Base-by-base conservation (phyloP, 305 asterid genomes). In the Fraxinus latifolia region DNA sequence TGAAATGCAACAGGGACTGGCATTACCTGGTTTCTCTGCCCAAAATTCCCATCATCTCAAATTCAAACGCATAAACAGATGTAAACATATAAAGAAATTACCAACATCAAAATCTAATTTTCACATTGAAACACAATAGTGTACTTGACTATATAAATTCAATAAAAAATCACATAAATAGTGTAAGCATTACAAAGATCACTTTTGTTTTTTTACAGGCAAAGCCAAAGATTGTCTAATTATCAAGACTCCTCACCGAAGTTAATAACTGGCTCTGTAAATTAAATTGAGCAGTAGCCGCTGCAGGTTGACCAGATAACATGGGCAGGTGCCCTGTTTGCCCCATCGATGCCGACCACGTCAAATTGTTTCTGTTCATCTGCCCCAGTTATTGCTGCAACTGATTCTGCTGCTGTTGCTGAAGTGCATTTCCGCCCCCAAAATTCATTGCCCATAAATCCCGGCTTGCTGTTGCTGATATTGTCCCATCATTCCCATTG, bases 391-490 rank as follows among this genome's bases (percentile, higher is more conserved):
- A 82, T 15, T 83, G 83, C 70, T 77, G 33, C 82, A 80, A 33
- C 21, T 76, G 83, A 79, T 79, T 75, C 50, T 73, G 77, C 78
- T 87, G 87, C 15, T 84, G 89, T n/a, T 90, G 94, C 83, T 89
- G 93, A 37, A 87, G 84, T n/a, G 86, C 82, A 71, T 82, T 88
- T 81, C 84, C 79, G 53, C 90, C 91, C 8, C 92, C 90, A 11
- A 94, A 93, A 89, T 85, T 91, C 97, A 94, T 89, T 91, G 95
- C 82, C 97, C 91, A 58, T 92, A 93, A 82, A 91, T 85, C 75
- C 91, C 93, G 0, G 89, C 86, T 75, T 75, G 85, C 67, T 84
- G 88, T 3, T 31, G 33, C 72, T 84, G 86, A 34, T 90, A 93
- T 74, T 92, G 93, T 80, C 92, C 84, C 90, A 85, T 81, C 83